These are phyloP conservation scores for Nemophila menziesii DNA, from an alignment of 257 asterid species.

Conservation along the genomic window DNA sequence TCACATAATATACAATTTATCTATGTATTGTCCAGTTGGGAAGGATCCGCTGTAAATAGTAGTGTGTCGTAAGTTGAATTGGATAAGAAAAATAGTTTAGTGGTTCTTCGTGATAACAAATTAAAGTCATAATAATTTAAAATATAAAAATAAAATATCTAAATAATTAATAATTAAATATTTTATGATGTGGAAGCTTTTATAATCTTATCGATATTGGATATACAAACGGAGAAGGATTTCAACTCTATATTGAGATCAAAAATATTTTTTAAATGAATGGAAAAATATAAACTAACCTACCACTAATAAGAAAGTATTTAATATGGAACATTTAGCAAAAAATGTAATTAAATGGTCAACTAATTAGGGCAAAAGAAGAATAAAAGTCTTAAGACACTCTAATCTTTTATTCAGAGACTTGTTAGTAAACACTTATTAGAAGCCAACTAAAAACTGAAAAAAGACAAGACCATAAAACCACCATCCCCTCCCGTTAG, in stretches of 20 bases:
- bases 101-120: constrained; percentile 4
- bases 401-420: no score
- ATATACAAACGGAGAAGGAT: constrained; percentile 12
- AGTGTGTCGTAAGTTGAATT: background rate
- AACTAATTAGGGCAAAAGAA: no score
- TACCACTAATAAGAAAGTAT: background rate
- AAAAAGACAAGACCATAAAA: no score
- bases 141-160: background rate
- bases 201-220: constrained; percentile 12
- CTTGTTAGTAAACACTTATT: no score
- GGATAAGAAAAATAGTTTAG: constrained; percentile 4
- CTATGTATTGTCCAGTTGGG: background rate
- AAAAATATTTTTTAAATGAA: constrained; percentile 8
- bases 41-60: background rate
- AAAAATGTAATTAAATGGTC: background rate
- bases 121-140: background rate
- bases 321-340: constrained; percentile 1
- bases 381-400: no score
- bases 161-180: background rate
- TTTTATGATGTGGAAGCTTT: constrained; percentile 1
- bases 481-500: no score
- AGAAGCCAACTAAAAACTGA: no score
- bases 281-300: constrained; percentile 4
- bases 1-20: background rate
- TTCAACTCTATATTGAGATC: constrained; percentile 11